A percentile compares a stretch with the other conserved stretches of the same genome.
Evolutionary conservation across 495 filamentous ascomycete species (phyloP).

Genomic region (Hyaloscypha hepaticicola): DNA sequence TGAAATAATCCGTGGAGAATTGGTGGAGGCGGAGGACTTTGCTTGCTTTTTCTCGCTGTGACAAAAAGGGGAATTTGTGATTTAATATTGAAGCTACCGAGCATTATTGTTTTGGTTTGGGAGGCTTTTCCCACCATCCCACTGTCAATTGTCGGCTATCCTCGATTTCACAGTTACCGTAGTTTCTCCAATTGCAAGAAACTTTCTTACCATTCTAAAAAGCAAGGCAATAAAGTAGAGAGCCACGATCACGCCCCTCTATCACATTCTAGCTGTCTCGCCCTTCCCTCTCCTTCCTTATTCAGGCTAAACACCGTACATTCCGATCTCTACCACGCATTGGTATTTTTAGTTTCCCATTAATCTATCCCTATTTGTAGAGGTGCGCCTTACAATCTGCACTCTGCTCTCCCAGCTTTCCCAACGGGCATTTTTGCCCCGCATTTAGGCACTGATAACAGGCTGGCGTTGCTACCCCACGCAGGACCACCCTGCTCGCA

Average conservation of each 20-base stretch:
- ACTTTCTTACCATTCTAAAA: not conserved
- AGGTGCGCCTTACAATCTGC: too few species aligned
- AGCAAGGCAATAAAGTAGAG: not conserved
- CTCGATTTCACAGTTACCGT: too few species aligned
- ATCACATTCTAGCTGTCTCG: not conserved
- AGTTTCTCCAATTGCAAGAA: not conserved
- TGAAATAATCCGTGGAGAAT: not conserved
- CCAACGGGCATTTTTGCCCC: not conserved
- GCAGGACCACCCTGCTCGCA: conserved; percentile 3
- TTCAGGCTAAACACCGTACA: not conserved
- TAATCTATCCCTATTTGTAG: not conserved
- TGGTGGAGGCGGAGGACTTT: not conserved
- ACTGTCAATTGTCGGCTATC: too few species aligned
- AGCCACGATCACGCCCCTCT: not conserved
- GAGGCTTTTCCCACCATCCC: not conserved
- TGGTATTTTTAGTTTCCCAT: not conserved
- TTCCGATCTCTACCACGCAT: not conserved
- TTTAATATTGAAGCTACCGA: not conserved
- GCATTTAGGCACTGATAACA: conserved; percentile 7
- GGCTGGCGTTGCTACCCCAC: not conserved
- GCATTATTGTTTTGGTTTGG: not conserved
- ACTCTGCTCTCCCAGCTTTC: not conserved
- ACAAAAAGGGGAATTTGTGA: not conserved
- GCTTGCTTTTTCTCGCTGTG: not conserved
- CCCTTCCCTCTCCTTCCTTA: not conserved